Evolutionary conservation across 495 filamentous ascomycete species (phyloP), one percentile per base, ranked within the genome.

Genomic region (Penicillium coprophilum): DNA sequence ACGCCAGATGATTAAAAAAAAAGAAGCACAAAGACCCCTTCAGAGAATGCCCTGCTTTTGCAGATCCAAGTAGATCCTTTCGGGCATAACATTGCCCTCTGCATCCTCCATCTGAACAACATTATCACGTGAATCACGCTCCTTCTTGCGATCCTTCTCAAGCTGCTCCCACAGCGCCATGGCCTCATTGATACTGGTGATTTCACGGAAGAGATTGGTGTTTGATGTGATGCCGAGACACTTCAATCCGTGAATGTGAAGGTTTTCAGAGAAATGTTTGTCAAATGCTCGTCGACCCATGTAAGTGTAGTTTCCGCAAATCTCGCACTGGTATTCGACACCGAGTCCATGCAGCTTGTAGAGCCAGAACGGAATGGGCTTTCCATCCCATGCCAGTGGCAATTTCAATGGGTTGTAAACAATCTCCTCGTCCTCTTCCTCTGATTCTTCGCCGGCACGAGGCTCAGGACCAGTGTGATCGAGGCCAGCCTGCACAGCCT

Each of bases 31-130:
- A 38, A 38, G 34, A 6, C n/a, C 34, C 15, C 38, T 51, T 64
- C 53, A 78, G 20, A 83, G 70, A 48, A 83, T 78, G 17, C 80
- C 80, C 61, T 83, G 80, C 62, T 83, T 83, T 67, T 81, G 77
- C 17, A 83, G 72, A 77, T 98, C 95, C 51, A 91, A 82, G 67
- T 96, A 98, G 39, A 98, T 91, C 77, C 95, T 95, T 77, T 96
- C 88, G 0, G 95, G 94, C 94, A 98, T 97, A 27, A 97, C 95
- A 67, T 97, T 97, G 43, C 94, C 94, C 66, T 96, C 88, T 0
- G 83, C 89, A 73, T 98, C 94, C 79, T 98, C 94, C 95, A 97
- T 97, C 77, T 98, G 91, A 31, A 96, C 90, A 1, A 97, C 84
- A 46, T 88, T 89, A 28, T 94, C 91, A 19, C 84, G 85, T 48